phyloP scores from a whole-genome alignment of 2,329 filamentous ascomycete species.

The Exophiala bonariae region DNA sequence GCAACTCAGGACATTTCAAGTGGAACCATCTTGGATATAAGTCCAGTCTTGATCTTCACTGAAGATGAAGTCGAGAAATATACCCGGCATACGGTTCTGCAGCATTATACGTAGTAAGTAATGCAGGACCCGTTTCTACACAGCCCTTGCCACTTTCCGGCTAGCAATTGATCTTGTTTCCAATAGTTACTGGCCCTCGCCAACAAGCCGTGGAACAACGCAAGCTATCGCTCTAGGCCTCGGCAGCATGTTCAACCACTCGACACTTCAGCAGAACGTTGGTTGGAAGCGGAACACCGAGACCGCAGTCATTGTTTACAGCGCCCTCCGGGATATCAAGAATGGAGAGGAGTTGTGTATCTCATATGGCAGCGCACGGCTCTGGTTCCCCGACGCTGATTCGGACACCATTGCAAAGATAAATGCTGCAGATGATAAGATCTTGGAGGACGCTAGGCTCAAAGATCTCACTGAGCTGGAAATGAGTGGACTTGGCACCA shows the following conservation, averaged over 20 bases:
- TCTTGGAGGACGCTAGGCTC: conserved; percentile 6
- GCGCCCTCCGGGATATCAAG: conserved; percentile 46
- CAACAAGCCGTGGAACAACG: conserved; percentile 32
- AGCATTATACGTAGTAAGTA: conserved; percentile 55
- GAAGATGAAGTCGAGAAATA: conserved; percentile 45
- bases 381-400: conserved; percentile 32
- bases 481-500: conserved; percentile 21
- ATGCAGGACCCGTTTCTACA: not conserved
- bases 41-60: conserved; percentile 42
- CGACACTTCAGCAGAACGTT: conserved; percentile 49
- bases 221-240: conserved; percentile 56
- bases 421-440: conserved; percentile 5
- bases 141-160: too few species aligned
- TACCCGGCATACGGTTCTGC: conserved; percentile 48
- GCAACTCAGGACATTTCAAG: conserved; percentile 26
- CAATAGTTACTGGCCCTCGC: conserved; percentile 31
- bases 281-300: conserved; percentile 50
- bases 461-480: conserved; percentile 17
- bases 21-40: conserved; percentile 29
- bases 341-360: conserved; percentile 54
- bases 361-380: conserved; percentile 28
- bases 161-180: too few species aligned
- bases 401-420: conserved; percentile 4
- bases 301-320: conserved; percentile 46
- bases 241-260: conserved; percentile 59